phyloP scores from a whole-genome alignment of 768 basidiomycete species.

The Cubamyces sp. region DNA sequence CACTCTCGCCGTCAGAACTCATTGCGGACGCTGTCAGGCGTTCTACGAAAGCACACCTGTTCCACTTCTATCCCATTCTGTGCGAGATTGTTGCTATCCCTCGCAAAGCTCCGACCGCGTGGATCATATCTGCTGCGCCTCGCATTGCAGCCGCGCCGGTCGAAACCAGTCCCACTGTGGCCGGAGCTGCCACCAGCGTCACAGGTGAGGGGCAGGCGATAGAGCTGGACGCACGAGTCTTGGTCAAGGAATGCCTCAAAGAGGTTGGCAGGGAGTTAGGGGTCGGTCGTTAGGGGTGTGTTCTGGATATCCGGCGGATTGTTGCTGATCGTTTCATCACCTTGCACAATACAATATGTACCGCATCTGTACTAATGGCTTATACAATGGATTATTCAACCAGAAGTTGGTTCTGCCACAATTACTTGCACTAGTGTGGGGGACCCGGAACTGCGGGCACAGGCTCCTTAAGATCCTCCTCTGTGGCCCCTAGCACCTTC shows the following conservation, averaged over 20 bases:
- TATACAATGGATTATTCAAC: not conserved
- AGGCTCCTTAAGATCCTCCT: conserved; percentile 48
- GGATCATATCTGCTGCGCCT: conserved; percentile 46
- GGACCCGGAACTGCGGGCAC: conserved; percentile 35
- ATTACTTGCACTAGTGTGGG: conserved; percentile 3
- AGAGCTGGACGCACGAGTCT: conserved; percentile 64
- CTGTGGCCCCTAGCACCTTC: conserved; percentile 58
- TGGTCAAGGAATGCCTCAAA: conserved; percentile 70
- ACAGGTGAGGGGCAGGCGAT: conserved; percentile 35
- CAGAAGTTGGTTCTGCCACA: not conserved
- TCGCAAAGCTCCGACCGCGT: conserved; percentile 66
- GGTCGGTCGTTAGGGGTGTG: conserved; percentile 33
- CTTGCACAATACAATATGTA: conserved; percentile 1
- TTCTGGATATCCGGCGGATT: not conserved
- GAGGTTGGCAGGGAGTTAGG: conserved; percentile 80
- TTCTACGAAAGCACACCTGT: conserved; percentile 81
- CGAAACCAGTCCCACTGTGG: conserved; percentile 20
- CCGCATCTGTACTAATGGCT: conserved; percentile 8
- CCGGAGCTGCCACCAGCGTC: conserved; percentile 22
- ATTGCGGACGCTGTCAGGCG: conserved; percentile 75
- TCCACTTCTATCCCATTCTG: conserved; percentile 82
- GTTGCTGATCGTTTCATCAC: not conserved
- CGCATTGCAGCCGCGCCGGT: not conserved
- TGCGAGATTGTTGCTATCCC: conserved; percentile 81
- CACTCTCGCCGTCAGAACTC: conserved; percentile 53